phyloP scores from a whole-genome alignment of 257 asterid genomes.

The Scutellaria minor region DNA sequence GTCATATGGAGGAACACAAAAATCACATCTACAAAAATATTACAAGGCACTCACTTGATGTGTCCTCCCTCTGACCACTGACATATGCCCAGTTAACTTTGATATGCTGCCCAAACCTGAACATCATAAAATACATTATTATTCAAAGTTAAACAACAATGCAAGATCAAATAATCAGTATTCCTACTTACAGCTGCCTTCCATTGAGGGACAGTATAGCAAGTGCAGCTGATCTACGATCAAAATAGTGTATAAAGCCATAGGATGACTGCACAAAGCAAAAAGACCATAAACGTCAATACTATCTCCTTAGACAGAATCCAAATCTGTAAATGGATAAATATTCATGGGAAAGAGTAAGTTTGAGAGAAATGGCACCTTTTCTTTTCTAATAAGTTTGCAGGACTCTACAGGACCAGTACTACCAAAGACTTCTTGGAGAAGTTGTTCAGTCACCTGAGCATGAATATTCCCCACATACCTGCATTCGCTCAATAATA shows the following conservation, averaged over 20 bases:
- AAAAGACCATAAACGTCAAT: constrained; percentile 28
- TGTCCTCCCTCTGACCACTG: constrained; percentile 95
- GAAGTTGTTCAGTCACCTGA: constrained; percentile 87
- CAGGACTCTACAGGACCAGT: constrained; percentile 89
- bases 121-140: constrained; percentile 24
- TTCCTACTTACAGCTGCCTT: constrained; percentile 71
- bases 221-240: constrained; percentile 66
- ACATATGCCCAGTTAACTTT: constrained; percentile 97
- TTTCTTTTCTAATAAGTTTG: constrained; percentile 89
- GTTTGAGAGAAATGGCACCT: constrained; percentile 46
- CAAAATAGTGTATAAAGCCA: constrained; percentile 68
- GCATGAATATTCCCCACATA: constrained; percentile 85
- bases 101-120: constrained; percentile 95
- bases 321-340: constrained; percentile 8
- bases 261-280: constrained; percentile 63
- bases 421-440: constrained; percentile 89
- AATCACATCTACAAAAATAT: constrained; percentile 21
- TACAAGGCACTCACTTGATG: constrained; percentile 62
- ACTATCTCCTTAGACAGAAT: constrained; percentile 27
- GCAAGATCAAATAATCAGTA: constrained; percentile 12
- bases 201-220: constrained; percentile 61
- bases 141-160: constrained; percentile 16
- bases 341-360: constrained; percentile 6
- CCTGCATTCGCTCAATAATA: constrained; percentile 72
- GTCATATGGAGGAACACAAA: constrained; percentile 28